Conservation (phyloP, 2,329 filamentous ascomycete genomes). For the Colletotrichum australisinense region DNA sequence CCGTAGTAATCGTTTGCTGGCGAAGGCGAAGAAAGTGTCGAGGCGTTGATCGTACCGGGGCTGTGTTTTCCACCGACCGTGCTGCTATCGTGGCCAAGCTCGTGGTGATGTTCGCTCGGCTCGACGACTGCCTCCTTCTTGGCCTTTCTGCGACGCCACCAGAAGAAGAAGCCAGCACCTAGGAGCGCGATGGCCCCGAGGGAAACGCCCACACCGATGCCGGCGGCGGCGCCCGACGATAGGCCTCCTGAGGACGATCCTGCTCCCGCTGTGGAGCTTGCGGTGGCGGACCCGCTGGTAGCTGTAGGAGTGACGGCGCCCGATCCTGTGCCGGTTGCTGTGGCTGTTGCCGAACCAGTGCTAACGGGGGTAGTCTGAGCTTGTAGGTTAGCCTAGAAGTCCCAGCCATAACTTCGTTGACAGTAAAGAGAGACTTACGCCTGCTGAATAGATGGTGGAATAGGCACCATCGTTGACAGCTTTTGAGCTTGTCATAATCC, state of each 20-base stretch:
- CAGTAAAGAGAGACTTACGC: conserved; percentile 35
- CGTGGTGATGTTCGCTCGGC: background rate
- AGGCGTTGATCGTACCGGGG: conserved; percentile 14
- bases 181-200: conserved; percentile 41
- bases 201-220: conserved; percentile 44
- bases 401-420: too few relatives aligned
- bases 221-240: conserved; percentile 44
- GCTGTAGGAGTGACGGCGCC: background rate
- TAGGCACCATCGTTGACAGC: conserved; percentile 46
- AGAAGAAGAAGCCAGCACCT: conserved; percentile 39
- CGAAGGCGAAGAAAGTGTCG: background rate
- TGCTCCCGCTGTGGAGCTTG: background rate
- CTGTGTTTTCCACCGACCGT: conserved; percentile 3
- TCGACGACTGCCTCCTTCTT: background rate
- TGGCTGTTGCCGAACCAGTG: conserved; percentile 24
- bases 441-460: conserved; percentile 44
- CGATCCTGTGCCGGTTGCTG: conserved; percentile 6
- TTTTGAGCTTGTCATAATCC: conserved; percentile 46
- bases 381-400: background rate
- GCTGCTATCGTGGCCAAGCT: background rate
- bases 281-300: background rate
- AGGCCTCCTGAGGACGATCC: conserved; percentile 34
- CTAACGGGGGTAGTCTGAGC: background rate
- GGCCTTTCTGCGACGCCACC: conserved; percentile 41
- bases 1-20: conserved; percentile 24